Conservation (phyloP, 495 filamentous ascomycete species). For the Sabuloglossum arenarium region DNA sequence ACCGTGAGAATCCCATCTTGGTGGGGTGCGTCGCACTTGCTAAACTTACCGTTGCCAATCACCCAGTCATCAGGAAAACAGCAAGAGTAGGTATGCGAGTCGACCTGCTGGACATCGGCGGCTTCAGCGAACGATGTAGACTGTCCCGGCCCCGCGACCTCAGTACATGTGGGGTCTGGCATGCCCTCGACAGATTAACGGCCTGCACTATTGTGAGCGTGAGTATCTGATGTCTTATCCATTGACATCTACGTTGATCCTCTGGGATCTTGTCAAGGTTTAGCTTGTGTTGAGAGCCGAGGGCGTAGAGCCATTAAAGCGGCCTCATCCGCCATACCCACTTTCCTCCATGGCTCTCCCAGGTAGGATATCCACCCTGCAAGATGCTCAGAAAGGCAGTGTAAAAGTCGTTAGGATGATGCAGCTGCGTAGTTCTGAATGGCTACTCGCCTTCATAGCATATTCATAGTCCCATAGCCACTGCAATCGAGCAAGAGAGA, state of each 20-base stretch:
- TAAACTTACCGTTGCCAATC: conserved; percentile 39
- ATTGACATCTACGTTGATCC: too few species aligned
- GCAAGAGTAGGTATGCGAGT: conserved; percentile 37
- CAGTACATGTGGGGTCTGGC: neutral
- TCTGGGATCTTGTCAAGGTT: too few species aligned
- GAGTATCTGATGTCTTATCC: too few species aligned
- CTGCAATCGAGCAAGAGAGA: too few species aligned
- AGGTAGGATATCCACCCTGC: too few species aligned
- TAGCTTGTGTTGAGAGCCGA: too few species aligned
- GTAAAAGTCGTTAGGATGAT: too few species aligned
- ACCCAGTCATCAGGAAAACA: conserved; percentile 41
- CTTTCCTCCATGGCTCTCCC: too few species aligned
- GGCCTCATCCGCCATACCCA: neutral
- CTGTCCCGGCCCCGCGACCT: neutral
- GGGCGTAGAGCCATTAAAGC: neutral
- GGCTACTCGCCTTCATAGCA: too few species aligned
- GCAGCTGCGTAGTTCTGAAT: too few species aligned
- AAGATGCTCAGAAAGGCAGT: too few species aligned
- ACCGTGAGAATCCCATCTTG: neutral
- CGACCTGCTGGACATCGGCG: conserved; percentile 29
- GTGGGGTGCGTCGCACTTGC: neutral
- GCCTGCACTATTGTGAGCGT: too few species aligned
- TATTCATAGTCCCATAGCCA: neutral
- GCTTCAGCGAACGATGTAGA: conserved; percentile 32
- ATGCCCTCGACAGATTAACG: neutral